Percentiles rank a stretch among this genome's conserved stretches.
Conservation (phyloP, 352 stramenopile species). For the Phytophthora fragariaefolia region DNA sequence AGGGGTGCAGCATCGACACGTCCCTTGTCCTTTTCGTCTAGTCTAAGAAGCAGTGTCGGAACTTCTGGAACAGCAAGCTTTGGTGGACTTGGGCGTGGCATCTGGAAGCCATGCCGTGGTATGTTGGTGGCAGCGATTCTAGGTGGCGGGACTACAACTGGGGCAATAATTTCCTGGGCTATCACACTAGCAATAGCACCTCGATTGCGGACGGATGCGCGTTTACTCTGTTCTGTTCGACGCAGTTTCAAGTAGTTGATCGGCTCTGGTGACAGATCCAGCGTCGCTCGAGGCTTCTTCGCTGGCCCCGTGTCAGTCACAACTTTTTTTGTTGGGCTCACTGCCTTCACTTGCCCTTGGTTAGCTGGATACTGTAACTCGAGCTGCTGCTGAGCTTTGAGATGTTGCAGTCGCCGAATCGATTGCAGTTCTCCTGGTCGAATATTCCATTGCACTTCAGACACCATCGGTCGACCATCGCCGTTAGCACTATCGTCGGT, state of each 20-base stretch:
- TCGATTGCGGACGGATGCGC: slow-evolving; percentile 56
- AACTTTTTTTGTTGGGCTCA: slow-evolving; percentile 17
- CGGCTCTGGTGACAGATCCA: slow-evolving; percentile 42
- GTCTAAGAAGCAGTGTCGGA: slow-evolving; percentile 12
- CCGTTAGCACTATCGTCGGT: slow-evolving; percentile 2
- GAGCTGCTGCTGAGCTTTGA: slow-evolving; percentile 13
- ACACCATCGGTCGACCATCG: background rate
- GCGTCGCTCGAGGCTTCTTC: slow-evolving; percentile 4
- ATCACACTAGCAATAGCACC: slow-evolving; percentile 42
- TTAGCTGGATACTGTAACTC: slow-evolving; percentile 12
- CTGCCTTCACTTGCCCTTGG: slow-evolving; percentile 12
- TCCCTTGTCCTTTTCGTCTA: slow-evolving; percentile 28
- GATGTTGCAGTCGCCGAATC: slow-evolving; percentile 30
- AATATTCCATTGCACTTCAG: slow-evolving; percentile 20
- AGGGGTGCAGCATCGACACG: slow-evolving; percentile 29
- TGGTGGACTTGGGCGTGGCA: slow-evolving; percentile 22
- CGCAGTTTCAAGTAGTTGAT: slow-evolving; percentile 75
- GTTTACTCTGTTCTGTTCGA: slow-evolving; percentile 62
- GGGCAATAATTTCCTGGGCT: slow-evolving; percentile 56
- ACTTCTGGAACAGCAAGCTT: slow-evolving; percentile 12
- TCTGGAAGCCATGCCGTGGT: slow-evolving; percentile 21
- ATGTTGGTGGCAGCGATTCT: background rate
- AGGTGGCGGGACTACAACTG: slow-evolving; percentile 25
- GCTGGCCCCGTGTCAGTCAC: background rate
- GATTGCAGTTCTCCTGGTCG: slow-evolving; percentile 38